Evolutionary conservation across 495 filamentous ascomycete species (phyloP), one percentile per base, ranked within the genome.

Genomic region (Platismatia glauca): DNA sequence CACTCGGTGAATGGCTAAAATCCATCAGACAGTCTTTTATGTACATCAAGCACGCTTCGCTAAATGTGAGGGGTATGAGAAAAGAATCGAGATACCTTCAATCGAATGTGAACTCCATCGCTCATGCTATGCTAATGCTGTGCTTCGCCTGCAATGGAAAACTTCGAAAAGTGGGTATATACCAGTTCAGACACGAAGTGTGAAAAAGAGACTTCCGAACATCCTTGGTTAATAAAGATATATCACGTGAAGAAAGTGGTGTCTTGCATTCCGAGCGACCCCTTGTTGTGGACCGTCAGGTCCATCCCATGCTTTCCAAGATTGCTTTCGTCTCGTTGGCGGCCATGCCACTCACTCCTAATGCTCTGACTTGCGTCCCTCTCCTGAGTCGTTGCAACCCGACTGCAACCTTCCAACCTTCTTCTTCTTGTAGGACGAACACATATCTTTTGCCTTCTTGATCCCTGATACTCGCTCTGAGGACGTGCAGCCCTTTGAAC

Each of bases 391-490:
- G 79, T 72, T 90, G 84, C 63, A 98, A 73, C 13, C 91, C 91
- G 29, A 89, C 80, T 1, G 87, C 86, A 38, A 98, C 85, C 76
- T 98, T 98, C 94, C 94, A 97, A 20, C 85, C 89, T 71, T 98
- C 92, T 39, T 86, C 83, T 69, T 93, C 87, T 34, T 81, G 78
- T 22, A 96, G 70, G 4, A 97, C 78, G 70, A 96, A 97, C 57
- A 96, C 79, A 68, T 88, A 95, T 50, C 84, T 79, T 70, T 88
- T 89, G 34, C 86, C 88, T 60, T 96, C 90, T 58, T 89, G 84
- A 71, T 97, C 94, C 34, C 91, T 80, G 43, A 95, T 79, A 24
- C 79, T 89, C 13, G 90, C 91, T 53, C 94, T 83, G 37, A 98
- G 75, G 34, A 98, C 75, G 73, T 97, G 92, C 16, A 91, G 72